Evolutionary conservation across 2,329 filamentous ascomycete genomes (phyloP).

Genomic region (Microdochium nivale): DNA sequence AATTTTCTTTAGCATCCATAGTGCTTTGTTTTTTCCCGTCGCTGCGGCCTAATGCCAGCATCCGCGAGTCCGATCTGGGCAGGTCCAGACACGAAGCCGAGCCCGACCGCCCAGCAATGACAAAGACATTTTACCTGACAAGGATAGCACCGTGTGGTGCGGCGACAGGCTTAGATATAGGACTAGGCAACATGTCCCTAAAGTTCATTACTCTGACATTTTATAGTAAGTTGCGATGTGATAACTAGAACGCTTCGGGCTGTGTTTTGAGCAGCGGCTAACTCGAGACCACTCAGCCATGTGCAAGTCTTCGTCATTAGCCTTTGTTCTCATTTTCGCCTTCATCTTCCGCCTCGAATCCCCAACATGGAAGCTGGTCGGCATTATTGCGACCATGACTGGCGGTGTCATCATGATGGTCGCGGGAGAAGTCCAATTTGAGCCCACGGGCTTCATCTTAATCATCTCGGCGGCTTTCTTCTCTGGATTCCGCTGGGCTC

Average conservation of each 20-base stretch:
- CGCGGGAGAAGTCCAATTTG: slow-evolving; percentile 85
- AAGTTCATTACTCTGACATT: slow-evolving; percentile 97
- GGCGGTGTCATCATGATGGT: slow-evolving; percentile 96
- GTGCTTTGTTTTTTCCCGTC: slow-evolving; percentile 79
- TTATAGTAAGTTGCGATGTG: slow-evolving; percentile 55
- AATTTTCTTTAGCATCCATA: slow-evolving; percentile 70
- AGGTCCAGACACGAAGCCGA: slow-evolving; percentile 43
- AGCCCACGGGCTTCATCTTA: slow-evolving; percentile 76
- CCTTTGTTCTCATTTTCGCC: slow-evolving; percentile 91
- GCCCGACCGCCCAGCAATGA: slow-evolving; percentile 61
- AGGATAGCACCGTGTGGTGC: slow-evolving; percentile 86
- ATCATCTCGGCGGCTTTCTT: slow-evolving; percentile 93
- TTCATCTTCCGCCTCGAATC: slow-evolving; percentile 88
- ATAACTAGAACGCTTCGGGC: not conserved
- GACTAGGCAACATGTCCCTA: slow-evolving; percentile 88
- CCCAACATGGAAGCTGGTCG: slow-evolving; percentile 75
- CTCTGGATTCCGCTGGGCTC: slow-evolving; percentile 92
- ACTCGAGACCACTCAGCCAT: slow-evolving; percentile 51
- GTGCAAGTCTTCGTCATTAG: slow-evolving; percentile 96
- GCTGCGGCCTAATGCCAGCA: slow-evolving; percentile 56
- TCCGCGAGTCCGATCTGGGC: slow-evolving; percentile 37
- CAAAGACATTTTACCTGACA: slow-evolving; percentile 83
- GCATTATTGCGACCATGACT: slow-evolving; percentile 89
- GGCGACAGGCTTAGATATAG: slow-evolving; percentile 91
- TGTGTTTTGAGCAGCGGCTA: slow-evolving; percentile 1